These are phyloP conservation scores for Schizophyllum commune DNA, from an alignment of 1,284 basidiomycete species.

Conservation along the genomic window DNA sequence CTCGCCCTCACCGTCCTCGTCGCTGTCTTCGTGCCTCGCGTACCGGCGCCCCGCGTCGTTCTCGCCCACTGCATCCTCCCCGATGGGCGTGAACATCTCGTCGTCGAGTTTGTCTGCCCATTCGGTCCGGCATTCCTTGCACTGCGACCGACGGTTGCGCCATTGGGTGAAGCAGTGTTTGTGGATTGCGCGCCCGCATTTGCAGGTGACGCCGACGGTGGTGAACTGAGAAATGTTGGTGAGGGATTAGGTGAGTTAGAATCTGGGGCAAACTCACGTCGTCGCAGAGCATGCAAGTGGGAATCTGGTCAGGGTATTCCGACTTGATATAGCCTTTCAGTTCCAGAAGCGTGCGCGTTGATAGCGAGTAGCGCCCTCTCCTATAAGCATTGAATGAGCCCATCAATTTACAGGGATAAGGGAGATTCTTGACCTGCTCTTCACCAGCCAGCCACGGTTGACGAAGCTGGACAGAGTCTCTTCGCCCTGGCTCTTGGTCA, in stretches of 20 bases:
- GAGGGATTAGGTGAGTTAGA: background rate
- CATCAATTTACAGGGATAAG: background rate
- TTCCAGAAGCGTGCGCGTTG: constrained; percentile 69
- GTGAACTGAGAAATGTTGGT: constrained; percentile 35
- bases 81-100: constrained; percentile 42
- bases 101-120: constrained; percentile 47
- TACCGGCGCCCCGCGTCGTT: constrained; percentile 43
- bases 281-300: constrained; percentile 70
- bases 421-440: constrained; percentile 55
- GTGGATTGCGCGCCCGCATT: constrained; percentile 65
- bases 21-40: constrained; percentile 34
- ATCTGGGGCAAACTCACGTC: constrained; percentile 39
- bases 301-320: constrained; percentile 64
- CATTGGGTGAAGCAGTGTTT: constrained; percentile 53
- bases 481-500: constrained; percentile 74
- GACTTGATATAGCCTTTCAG: constrained; percentile 67
- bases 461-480: constrained; percentile 71
- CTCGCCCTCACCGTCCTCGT: constrained; percentile 30
- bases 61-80: constrained; percentile 55
- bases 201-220: constrained; percentile 64
- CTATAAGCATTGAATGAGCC: too few species aligned
- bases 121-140: constrained; percentile 48
- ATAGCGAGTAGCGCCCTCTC: constrained; percentile 70
- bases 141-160: constrained; percentile 33
- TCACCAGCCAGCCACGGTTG: constrained; percentile 70